Conservation (phyloP, 768 basidiomycete species). For the Boletus sp. region DNA sequence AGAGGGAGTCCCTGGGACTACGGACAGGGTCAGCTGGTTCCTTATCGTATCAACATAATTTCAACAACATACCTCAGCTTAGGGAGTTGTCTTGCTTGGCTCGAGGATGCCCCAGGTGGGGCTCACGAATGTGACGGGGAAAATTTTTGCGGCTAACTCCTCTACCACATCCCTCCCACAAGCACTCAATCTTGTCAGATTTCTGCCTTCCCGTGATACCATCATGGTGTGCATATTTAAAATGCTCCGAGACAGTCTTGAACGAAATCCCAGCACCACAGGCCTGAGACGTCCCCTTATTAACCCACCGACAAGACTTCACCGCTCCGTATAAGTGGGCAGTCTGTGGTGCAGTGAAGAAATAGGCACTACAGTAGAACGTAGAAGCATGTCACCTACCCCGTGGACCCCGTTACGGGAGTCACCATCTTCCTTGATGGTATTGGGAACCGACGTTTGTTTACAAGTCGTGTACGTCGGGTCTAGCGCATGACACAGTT, state of each 20-base stretch:
- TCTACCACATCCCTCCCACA: background rate
- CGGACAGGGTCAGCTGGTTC: too few relatives aligned
- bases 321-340: background rate
- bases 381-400: background rate
- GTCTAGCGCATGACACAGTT: background rate
- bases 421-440: background rate
- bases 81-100: background rate
- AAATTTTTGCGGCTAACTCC: background rate
- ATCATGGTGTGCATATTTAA: background rate
- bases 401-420: background rate
- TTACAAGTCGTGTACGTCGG: too few relatives aligned
- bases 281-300: too few relatives aligned
- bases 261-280: constrained; percentile 2
- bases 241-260: background rate
- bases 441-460: too few relatives aligned
- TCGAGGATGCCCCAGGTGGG: background rate
- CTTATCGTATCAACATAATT: background rate
- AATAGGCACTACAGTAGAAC: background rate
- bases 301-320: background rate
- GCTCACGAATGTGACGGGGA: background rate
- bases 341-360: background rate
- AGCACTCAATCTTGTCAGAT: background rate
- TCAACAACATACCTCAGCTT: background rate
- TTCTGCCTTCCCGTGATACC: background rate
- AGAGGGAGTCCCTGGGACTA: too few relatives aligned